Evolutionary conservation across 176 grass and related monocot species (phyloP), one percentile per base, ranked within the genome.

Genomic region (Eragrostis curvula): DNA sequence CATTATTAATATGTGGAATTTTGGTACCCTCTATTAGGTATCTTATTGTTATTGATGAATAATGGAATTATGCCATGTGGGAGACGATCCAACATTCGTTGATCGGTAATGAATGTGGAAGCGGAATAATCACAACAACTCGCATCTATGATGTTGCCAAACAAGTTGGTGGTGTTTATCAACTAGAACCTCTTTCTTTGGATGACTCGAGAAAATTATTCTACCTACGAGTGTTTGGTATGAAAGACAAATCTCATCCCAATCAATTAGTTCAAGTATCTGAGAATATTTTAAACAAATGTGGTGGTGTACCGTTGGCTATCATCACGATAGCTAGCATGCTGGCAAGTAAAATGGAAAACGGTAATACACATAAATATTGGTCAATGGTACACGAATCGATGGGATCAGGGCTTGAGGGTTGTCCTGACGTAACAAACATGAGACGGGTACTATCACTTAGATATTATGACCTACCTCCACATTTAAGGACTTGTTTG

Each of bases 251-350:
- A 73, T 63, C 5, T 49, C 68, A 4, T 25, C 56, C 68, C 2
- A 44, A 20, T 15, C 18, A 73, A 17, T 82, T 82, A 3, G 27
- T 8, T 5, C 1, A 63, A 73, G 12, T 82, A 49, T 49, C 55
- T 49, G 18, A 61, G 2, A 71, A 60, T 0, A 82, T 82, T 39
- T 49, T 73, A 12, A 50, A 73, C 0, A 82, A 63, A 24, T 82
- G 55, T 5, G 80, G 68, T 24, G 68, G 80, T 25, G 13, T 82
- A 36, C 80, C 80, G 12, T 72, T 82, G 48, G 80, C 80, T 50
- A 73, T 73, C 11, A 82, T 82, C 25, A 82, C 80, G 0, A 73
- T 73, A 62, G 25, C 68, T 39, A 25, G 80, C 17, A 49, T 73
- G 25, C 2, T 82, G 12, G 55, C 68, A 3, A 39, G 8, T 73